Base-by-base conservation (phyloP, 768 basidiomycete species). In the Leccinum olivaceopallidum region DNA sequence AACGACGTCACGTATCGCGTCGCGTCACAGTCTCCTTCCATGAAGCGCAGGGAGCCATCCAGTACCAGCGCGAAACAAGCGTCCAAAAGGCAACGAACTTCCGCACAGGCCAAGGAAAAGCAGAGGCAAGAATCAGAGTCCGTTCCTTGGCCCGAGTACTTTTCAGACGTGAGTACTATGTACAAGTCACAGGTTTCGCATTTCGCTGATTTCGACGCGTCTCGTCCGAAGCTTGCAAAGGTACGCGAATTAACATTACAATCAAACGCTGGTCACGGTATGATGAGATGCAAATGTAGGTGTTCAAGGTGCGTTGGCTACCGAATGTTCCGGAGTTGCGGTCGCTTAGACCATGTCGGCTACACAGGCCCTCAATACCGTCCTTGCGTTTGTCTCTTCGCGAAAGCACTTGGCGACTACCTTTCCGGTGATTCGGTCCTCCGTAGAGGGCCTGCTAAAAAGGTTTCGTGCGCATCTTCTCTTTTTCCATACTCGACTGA, bases 311-410 rank as follows among this genome's bases (percentile, higher is more conserved):
- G 63, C 57, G 70, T 53, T 52, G 48, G 24, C 37, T 44, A 18
- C 18, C 22, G 2, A 13, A 30, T 2, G 14, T 53, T 28, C 56
- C 0, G 16, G 24, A 7, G 26, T 52, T 55, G 37, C 42, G 18
- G 6, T 28, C 42, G n/a, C 34, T 39, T 10, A 56, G 18, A 18
- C 30, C 24, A 39, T 32, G 4, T 53, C 12, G 18, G 59, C 6
- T 16, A 13, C 14, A 42, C 55, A 95, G 91, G 91, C 93, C 10
- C 77, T 95, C 52, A 95, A 95, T 66, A 92, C 93, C 14, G 91
- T 96, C 5, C 81, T 95, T 44, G 93, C 90, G 0, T 96, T 96
- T 68, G 82, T 93, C 42, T 90, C 91, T 3, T 87, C 91, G 0
- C 81, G 91, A 62, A 90, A 91, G 64, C 85, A 90, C 63, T 73